Percentiles rank a stretch among this genome's conserved stretches.
These are phyloP conservation scores for Puccinia hordei DNA, from an alignment of 1,284 basidiomycete genomes.

Conservation along the genomic window DNA sequence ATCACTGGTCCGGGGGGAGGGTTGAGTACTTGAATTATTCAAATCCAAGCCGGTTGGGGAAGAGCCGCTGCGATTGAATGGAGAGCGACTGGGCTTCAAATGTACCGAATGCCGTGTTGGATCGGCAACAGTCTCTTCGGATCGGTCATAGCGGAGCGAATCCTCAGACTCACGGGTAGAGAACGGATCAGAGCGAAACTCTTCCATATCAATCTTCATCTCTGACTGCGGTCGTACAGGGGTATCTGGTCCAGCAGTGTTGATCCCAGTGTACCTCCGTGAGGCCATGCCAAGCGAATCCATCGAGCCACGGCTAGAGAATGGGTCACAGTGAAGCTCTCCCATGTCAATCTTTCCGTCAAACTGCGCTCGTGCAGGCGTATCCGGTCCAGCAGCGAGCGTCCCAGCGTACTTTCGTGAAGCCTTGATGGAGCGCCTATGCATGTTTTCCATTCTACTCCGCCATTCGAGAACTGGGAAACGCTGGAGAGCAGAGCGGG, in stretches of 20 bases:
- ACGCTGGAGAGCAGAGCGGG: constrained; percentile 85
- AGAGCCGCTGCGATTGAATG: constrained; percentile 3
- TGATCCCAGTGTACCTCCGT: constrained; percentile 68
- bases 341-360: constrained; percentile 33
- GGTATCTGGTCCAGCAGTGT: constrained; percentile 70
- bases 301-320: constrained; percentile 13
- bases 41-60: not conserved
- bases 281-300: constrained; percentile 59
- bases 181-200: constrained; percentile 8
- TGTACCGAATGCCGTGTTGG: not conserved
- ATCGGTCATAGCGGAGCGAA: not conserved
- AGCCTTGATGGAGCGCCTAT: constrained; percentile 74
- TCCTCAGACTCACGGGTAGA: not conserved
- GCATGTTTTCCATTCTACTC: constrained; percentile 89
- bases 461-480: constrained; percentile 97
- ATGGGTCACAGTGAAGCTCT: not conserved
- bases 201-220: constrained; percentile 27
- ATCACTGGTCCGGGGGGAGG: not conserved
- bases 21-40: not conserved
- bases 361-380: constrained; percentile 43
- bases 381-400: constrained; percentile 71
- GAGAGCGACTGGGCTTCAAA: not conserved
- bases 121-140: not conserved
- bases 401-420: constrained; percentile 71
- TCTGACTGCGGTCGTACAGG: constrained; percentile 41